phyloP scores from a whole-genome alignment of 2,329 filamentous ascomycete genomes.

The Hypomyces perniciosus region DNA sequence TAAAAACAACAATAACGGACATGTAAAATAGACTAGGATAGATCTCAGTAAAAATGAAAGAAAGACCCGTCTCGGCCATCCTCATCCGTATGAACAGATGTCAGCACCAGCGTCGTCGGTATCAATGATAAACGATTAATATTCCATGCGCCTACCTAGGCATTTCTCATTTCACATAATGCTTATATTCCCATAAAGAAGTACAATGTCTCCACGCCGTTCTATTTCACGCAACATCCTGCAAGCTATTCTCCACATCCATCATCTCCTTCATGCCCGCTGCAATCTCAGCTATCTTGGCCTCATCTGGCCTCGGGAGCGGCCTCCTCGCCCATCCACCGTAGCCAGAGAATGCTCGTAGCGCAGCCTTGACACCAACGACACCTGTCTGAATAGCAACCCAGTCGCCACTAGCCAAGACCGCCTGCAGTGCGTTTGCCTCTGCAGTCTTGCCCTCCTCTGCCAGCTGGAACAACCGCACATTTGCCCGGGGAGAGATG shows the following conservation, averaged over 20 bases:
- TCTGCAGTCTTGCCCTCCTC: conserved; percentile 50
- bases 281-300: conserved; percentile 13
- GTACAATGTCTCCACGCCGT: background rate
- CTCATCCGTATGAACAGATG: background rate
- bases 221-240: conserved; percentile 4
- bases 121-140: background rate
- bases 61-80: background rate
- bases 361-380: conserved; percentile 62
- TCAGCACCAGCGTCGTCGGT: no score
- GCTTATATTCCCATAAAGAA: background rate
- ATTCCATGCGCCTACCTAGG: background rate
- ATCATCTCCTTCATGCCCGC: conserved; percentile 18
- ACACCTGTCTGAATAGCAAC: conserved; percentile 65
- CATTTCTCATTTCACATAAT: background rate
- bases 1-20: background rate
- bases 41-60: background rate
- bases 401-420: conserved; percentile 66
- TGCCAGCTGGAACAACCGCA: conserved; percentile 56
- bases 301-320: conserved; percentile 17
- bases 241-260: conserved; percentile 16
- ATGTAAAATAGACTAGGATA: background rate
- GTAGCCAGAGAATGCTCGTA: conserved; percentile 63
- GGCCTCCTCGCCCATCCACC: conserved; percentile 43
- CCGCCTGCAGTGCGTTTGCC: conserved; percentile 58
- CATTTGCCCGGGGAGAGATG: conserved; percentile 61